Evolutionary conservation across 208 protist genomes (phyloP).

Genomic region (Trypanosoma grayi): DNA sequence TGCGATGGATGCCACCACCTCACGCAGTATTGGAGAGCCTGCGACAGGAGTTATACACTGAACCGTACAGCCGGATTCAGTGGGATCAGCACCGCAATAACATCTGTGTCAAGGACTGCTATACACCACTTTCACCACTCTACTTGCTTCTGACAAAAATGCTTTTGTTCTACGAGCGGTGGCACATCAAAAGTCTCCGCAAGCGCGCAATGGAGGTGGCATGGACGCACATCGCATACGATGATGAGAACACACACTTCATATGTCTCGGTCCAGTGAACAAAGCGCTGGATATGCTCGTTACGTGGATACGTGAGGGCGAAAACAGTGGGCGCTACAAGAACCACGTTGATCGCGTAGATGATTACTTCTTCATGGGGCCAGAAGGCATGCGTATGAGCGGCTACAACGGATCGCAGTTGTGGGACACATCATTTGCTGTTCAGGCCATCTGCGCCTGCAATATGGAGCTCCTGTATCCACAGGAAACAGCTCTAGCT

Average conservation of each 20-base stretch:
- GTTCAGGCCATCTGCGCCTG: constrained; percentile 93
- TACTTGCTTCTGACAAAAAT: constrained; percentile 47
- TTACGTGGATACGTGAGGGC: constrained; percentile 91
- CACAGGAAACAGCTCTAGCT: constrained; percentile 72
- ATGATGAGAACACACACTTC: constrained; percentile 96
- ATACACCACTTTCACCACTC: constrained; percentile 86
- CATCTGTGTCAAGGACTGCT: constrained; percentile 85
- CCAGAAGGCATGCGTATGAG: constrained; percentile 96
- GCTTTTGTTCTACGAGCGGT: constrained; percentile 83
- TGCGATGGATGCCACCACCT: constrained; percentile 50
- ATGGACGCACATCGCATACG: constrained; percentile 93
- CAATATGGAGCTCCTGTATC: constrained; percentile 57
- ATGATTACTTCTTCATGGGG: constrained; percentile 96
- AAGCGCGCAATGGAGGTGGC: constrained; percentile 70
- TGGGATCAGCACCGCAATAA: constrained; percentile 78
- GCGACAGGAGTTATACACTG: constrained; percentile 87
- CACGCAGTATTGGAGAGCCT: constrained; percentile 70
- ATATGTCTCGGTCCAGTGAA: constrained; percentile 97
- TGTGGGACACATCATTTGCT: constrained; percentile 98
- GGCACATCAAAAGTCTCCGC: constrained; percentile 69
- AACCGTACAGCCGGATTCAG: constrained; percentile 75
- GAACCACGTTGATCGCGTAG: constrained; percentile 85
- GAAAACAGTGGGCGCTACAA: constrained; percentile 77
- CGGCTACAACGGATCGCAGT: constrained; percentile 98
- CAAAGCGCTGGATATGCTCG: constrained; percentile 96